Evolutionary conservation across 768 basidiomycete species (phyloP).

Genomic region (Ramaria sp.): DNA sequence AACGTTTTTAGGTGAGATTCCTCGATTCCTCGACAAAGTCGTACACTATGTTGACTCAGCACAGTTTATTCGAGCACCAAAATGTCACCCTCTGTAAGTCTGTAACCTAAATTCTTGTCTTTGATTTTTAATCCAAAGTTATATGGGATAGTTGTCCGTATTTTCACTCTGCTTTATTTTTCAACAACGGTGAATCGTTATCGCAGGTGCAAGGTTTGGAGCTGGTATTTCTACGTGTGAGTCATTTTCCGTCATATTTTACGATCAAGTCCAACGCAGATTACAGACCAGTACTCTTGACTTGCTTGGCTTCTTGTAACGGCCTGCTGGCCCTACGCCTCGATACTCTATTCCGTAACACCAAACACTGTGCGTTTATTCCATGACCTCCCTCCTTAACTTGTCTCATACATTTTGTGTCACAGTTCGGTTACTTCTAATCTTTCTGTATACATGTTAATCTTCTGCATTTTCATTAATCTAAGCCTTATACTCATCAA

Average conservation of each 20-base stretch:
- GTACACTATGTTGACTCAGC: too few species aligned
- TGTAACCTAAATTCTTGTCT: too few species aligned
- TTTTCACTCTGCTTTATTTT: not conserved
- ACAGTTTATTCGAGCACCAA: not conserved
- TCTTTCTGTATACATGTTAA: not conserved
- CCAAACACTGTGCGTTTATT: not conserved
- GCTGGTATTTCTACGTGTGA: not conserved
- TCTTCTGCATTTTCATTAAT: not conserved
- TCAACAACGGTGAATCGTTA: too few species aligned
- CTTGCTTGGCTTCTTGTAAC: not conserved
- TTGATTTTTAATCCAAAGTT: not conserved
- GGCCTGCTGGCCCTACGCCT: not conserved
- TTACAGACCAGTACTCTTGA: not conserved
- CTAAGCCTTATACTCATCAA: too few species aligned
- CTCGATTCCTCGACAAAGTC: too few species aligned
- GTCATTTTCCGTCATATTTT: not conserved
- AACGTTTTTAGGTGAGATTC: not conserved
- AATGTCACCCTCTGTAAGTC: not conserved
- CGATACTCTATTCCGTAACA: not conserved
- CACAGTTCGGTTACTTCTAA: not conserved
- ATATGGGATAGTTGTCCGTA: not conserved
- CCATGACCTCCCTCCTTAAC: not conserved
- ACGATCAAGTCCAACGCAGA: not conserved
- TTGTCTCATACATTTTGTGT: not conserved
- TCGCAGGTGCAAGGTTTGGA: not conserved